These are phyloP conservation scores for Barnettozyma salicaria DNA, from an alignment of 805 yeast genomes.

Conservation along the genomic window DNA sequence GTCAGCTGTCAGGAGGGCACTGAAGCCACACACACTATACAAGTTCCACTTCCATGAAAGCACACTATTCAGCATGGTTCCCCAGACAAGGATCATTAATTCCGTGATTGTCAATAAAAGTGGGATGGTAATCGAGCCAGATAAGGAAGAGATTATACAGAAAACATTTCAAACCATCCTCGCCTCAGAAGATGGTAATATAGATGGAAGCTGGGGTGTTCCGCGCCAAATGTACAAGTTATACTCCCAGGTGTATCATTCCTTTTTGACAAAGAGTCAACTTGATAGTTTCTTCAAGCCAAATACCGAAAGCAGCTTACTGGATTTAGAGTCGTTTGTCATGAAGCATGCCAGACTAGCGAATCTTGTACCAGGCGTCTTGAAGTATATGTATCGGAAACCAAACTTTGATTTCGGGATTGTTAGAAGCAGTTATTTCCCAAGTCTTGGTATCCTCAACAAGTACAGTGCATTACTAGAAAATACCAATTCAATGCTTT, in stretches of 20 bases:
- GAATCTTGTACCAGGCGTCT: constrained; percentile 4
- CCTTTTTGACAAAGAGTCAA: constrained; percentile 16
- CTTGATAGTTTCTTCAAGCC: constrained; percentile 12
- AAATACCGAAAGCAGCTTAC: constrained; percentile 1
- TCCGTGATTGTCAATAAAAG: constrained; percentile 13
- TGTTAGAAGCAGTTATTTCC: constrained; percentile 19
- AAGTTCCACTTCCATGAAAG: constrained; percentile 23
- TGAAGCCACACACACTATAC: constrained; percentile 6
- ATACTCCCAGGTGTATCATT: constrained; percentile 17
- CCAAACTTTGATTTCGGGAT: constrained; percentile 19
- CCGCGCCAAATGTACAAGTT: constrained; percentile 7
- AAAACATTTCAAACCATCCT: constrained; percentile 13
- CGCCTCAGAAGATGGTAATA: background rate
- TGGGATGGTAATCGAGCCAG: constrained; percentile 8
- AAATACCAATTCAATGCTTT: constrained; percentile 10
- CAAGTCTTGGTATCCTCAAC: constrained; percentile 13
- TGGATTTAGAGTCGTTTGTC: constrained; percentile 5
- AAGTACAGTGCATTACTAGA: constrained; percentile 11
- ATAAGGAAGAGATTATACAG: constrained; percentile 12
- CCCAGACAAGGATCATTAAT: constrained; percentile 20
- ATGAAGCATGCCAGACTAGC: constrained; percentile 11
- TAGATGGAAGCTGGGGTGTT: background rate
- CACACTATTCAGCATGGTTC: constrained; percentile 11
- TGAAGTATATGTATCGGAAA: constrained; percentile 6
- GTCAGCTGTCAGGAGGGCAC: constrained; percentile 4